Percentiles rank a stretch among this genome's conserved stretches.
Conservation (phyloP, 306 rosid genomes). For the Sicyos baderoa region DNA sequence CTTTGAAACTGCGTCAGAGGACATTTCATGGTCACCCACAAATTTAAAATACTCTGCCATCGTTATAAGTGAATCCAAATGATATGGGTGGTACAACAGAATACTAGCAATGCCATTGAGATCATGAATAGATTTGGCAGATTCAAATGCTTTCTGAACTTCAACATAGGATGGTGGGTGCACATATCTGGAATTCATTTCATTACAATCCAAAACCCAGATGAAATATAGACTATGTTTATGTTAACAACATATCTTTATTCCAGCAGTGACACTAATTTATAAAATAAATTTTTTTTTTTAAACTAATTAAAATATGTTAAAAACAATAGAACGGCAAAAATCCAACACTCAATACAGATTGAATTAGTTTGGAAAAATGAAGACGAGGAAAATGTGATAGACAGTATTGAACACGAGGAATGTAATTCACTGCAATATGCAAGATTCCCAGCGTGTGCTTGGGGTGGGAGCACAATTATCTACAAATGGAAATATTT, state of each 20-base stretch:
- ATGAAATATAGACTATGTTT: background rate
- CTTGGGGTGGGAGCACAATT: background rate
- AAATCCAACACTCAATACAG: background rate
- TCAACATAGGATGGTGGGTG: conserved; percentile 53
- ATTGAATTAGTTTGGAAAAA: background rate
- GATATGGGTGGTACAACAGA: conserved; percentile 64
- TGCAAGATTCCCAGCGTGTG: background rate
- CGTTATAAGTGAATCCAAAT: conserved; percentile 69
- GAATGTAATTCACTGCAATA: background rate
- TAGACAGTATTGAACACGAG: background rate
- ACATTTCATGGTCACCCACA: conserved; percentile 83
- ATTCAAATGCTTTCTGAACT: conserved; percentile 72
- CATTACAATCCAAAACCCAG: background rate
- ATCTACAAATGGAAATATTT: background rate
- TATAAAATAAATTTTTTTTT: background rate
- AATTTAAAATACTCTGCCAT: conserved; percentile 89
- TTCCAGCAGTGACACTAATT: background rate
- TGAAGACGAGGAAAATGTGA: background rate
- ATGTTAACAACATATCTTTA: conserved; percentile 2
- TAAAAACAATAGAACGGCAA: background rate
- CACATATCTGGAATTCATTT: conserved; percentile 42
- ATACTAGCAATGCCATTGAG: conserved; percentile 59
- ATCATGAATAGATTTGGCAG: conserved; percentile 78
- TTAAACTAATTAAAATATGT: background rate
- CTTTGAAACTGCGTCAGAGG: conserved; percentile 72